A percentile compares a stretch with the other conserved stretches of the same genome.
phyloP scores from a whole-genome alignment of 495 filamentous ascomycete species.

The Staphylotrichum tortipilum region DNA sequence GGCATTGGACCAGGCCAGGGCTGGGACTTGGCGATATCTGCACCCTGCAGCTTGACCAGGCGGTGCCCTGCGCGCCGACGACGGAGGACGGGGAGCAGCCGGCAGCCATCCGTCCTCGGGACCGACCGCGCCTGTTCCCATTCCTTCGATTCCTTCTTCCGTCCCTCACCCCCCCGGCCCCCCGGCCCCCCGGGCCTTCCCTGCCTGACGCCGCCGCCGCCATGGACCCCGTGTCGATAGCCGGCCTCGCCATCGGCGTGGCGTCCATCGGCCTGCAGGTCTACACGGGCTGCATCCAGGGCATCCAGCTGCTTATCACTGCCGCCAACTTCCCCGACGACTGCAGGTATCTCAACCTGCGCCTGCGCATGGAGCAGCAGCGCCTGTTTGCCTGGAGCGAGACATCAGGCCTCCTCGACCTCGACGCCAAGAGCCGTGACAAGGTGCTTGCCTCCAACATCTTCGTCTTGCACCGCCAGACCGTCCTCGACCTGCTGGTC shows the following conservation, averaged over 20 bases:
- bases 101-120: too few relatives aligned
- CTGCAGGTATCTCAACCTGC: conserved; percentile 34
- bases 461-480: conserved; percentile 36
- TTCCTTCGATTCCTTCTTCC: too few relatives aligned
- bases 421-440: conserved; percentile 23
- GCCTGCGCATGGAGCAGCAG: conserved; percentile 39
- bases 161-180: too few relatives aligned
- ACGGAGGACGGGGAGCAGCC: too few relatives aligned
- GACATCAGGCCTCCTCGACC: conserved; percentile 34
- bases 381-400: conserved; percentile 41
- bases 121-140: too few relatives aligned
- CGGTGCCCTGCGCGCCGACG: too few relatives aligned
- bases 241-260: conserved; percentile 35
- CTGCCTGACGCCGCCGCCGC: too few relatives aligned
- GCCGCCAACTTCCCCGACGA: conserved; percentile 35
- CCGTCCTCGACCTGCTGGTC: conserved; percentile 35
- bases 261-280: conserved; percentile 34
- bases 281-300: conserved; percentile 35
- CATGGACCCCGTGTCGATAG: conserved; percentile 35
- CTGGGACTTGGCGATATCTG: too few relatives aligned
- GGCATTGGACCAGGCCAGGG: too few relatives aligned
- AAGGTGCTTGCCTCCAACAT: conserved; percentile 35
- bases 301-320: conserved; percentile 37
- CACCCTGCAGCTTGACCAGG: too few relatives aligned
- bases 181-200: too few relatives aligned